Conservation (phyloP, 495 filamentous ascomycete species). For the Hypoxylon crocopeplum region DNA sequence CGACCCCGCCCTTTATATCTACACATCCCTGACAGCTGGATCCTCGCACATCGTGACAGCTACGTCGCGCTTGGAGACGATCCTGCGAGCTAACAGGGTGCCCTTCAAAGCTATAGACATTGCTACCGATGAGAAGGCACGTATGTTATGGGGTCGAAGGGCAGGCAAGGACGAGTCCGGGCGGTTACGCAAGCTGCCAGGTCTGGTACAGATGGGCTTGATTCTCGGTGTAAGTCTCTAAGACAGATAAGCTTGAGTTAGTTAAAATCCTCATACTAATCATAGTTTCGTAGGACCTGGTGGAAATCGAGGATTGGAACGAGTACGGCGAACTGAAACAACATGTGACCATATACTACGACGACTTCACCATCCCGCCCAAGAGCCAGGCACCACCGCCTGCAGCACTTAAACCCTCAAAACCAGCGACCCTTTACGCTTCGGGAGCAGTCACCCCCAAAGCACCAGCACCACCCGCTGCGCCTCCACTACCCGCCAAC, state of each 20-base stretch:
- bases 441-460: constrained; percentile 14
- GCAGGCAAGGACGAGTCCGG: constrained; percentile 64
- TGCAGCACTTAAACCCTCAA: constrained; percentile 36
- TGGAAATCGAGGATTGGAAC: constrained; percentile 98
- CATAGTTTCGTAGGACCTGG: constrained; percentile 70
- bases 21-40: constrained; percentile 92
- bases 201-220: constrained; percentile 84
- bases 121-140: constrained; percentile 88
- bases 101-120: constrained; percentile 92
- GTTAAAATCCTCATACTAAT: not conserved
- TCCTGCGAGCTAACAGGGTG: constrained; percentile 93
- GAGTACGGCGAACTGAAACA: constrained; percentile 95
- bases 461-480: constrained; percentile 23
- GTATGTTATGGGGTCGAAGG: constrained; percentile 87
- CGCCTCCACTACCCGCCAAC: constrained; percentile 35
- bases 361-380: constrained; percentile 58
- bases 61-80: constrained; percentile 92
- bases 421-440: constrained; percentile 44
- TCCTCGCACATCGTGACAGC: constrained; percentile 97
- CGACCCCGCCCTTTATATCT: constrained; percentile 87
- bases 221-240: constrained; percentile 78
- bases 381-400: constrained; percentile 48
- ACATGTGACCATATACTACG: constrained; percentile 67
- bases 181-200: constrained; percentile 82
- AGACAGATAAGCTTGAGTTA: not conserved